Evolutionary conservation across 495 filamentous ascomycete species (phyloP).

Genomic region (Neurospora tetrasperma): DNA sequence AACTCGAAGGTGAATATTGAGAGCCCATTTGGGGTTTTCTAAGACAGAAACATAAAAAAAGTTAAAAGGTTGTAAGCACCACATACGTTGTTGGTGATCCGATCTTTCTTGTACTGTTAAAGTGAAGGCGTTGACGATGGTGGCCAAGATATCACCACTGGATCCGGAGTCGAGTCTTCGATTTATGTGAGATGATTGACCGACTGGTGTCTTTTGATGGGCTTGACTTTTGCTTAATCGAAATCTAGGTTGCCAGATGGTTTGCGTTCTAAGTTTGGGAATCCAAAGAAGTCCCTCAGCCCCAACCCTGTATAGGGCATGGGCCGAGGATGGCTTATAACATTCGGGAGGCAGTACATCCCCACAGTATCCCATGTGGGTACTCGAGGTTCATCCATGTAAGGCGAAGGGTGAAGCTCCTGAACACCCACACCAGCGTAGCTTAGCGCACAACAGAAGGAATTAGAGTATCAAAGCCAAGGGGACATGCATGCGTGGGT

Average conservation of each 20-base stretch:
- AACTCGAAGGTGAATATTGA: conserved; percentile 18
- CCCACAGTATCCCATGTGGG: conserved; percentile 11
- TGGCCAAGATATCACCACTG: conserved; percentile 3
- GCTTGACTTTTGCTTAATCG: neutral
- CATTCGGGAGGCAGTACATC: conserved; percentile 21
- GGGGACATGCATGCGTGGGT: neutral
- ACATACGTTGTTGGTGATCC: conserved; percentile 21
- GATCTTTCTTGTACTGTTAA: neutral
- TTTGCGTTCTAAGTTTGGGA: conserved; percentile 25
- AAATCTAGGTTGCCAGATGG: neutral
- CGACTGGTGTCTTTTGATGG: neutral
- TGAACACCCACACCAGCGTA: neutral
- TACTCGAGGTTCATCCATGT: neutral
- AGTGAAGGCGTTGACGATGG: neutral
- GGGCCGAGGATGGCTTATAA: conserved; percentile 23
- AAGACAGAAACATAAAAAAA: conserved; percentile 4
- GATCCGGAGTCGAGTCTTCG: neutral
- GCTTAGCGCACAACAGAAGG: neutral
- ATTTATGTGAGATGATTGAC: conserved; percentile 17
- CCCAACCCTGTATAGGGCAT: conserved; percentile 20
- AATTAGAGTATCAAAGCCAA: neutral
- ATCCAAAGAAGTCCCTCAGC: conserved; percentile 20
- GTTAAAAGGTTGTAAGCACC: conserved; percentile 10
- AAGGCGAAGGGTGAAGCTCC: neutral
- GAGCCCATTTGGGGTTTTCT: conserved; percentile 21